Conservation (phyloP, 306 rosid species). For the Arachis hypogaea region DNA sequence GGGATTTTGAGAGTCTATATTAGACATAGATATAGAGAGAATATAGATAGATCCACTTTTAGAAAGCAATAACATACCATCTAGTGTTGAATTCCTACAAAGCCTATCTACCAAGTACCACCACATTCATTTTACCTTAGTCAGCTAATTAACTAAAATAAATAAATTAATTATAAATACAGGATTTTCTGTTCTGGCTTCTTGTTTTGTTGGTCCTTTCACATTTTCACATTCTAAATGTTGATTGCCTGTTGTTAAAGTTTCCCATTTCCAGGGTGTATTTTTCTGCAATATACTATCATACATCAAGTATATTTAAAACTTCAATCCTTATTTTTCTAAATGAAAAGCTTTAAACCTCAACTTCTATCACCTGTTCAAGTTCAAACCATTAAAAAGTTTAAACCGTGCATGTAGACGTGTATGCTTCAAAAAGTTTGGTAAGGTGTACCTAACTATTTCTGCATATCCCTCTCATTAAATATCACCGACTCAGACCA, state of each 20-base stretch:
- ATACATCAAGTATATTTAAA: too few relatives aligned
- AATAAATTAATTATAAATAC: too few relatives aligned
- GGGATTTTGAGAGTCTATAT: background rate
- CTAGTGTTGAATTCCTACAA: background rate
- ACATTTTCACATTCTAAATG: background rate
- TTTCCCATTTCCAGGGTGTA: too few relatives aligned
- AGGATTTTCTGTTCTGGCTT: background rate
- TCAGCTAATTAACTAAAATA: background rate
- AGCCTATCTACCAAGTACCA: background rate
- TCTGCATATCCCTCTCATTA: background rate
- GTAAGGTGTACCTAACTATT: background rate
- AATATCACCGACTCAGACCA: background rate
- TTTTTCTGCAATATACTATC: too few relatives aligned
- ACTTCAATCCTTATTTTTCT: too few relatives aligned
- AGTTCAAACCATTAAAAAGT: too few relatives aligned
- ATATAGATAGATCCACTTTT: too few relatives aligned
- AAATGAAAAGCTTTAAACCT: too few relatives aligned
- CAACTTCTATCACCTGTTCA: too few relatives aligned
- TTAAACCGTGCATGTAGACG: background rate
- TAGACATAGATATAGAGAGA: too few relatives aligned
- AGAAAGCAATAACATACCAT: background rate
- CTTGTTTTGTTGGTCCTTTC: background rate
- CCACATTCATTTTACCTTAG: background rate
- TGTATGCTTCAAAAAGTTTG: background rate
- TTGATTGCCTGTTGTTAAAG: background rate